Evolutionary conservation across 2,329 filamentous ascomycete species (phyloP), one percentile per base, ranked within the genome.

Genomic region (Xenosphaeropsis pyriputrescens): DNA sequence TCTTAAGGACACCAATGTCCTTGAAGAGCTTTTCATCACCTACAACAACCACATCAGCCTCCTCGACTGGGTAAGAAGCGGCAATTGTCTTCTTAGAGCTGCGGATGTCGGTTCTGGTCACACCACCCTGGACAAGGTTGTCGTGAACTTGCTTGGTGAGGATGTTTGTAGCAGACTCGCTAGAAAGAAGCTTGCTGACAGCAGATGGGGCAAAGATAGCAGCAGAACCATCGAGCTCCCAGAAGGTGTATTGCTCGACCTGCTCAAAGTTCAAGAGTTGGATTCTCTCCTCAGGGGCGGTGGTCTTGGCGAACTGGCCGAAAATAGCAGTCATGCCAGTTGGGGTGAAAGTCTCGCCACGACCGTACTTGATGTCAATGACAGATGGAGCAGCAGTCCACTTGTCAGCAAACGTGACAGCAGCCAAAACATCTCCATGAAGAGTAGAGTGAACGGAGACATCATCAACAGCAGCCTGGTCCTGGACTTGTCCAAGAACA

Each of bases 241-340:
- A 96, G 70, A 98, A 95, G 11, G 79, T 79, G 63, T 91, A 96
- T 59, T 96, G 83, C 57, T 84, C 72, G 15, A 78, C 75, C 46
- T 74, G 65, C 35, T 62, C 58, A 38, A 61, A 70, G 48, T 80
- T 80, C 43, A 82, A 42, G 44, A 50, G 34, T 57, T 56, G 37
- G 4, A 51, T 34, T 7, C 29, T 41, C 17, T 49, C 48, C 9
- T 29, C 37, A 29, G 47, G 30, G 17, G 50, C 46, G 5, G 43
- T 38, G 22, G 54, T 47, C 49, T 74, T 72, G 41, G 63, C 58
- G 44, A 70, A 57, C 46, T 63, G 60, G 57, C 67, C 52, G 49
- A 79, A 56, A 46, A 64, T 61, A 32, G 65, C 56, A 38, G 66
- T 61, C 35, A 79, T 60, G 29, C 63, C 64, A 43, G 67, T 63